Base-by-base conservation (phyloP, 2,329 filamentous ascomycete species). In the Trichocomaceae sp. region DNA sequence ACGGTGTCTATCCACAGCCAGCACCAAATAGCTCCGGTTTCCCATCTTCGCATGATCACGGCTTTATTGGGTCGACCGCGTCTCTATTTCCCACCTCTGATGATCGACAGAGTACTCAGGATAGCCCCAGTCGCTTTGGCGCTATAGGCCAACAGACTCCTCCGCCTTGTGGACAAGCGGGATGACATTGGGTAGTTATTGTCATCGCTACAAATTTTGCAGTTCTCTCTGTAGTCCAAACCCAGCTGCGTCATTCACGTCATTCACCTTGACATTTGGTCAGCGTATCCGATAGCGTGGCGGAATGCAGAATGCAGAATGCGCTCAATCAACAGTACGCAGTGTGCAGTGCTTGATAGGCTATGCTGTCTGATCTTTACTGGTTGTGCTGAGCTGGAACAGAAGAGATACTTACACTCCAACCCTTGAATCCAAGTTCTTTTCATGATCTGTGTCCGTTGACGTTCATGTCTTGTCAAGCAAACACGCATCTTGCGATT, bases 131-230 rank as follows among this genome's bases (percentile, higher is more conserved):
- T 17, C 68, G 66, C 47, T 72, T 70, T 53, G 72, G 72, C 31
- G 67, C 68, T 45, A 74, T 78, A 54, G 71, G 71, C 5, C 72
- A 75, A 54, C 72, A 75, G 55, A 78, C 74, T 31, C 76, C 77
- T 31, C 76, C 77, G 20, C 75, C 74, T 22, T 76, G 73, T 59
- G 74, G 75, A 26, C 77, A 80, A 61, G 72, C 72, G 39, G 75
- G 75, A 51, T 77, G 72, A 75, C n/a, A n/a, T n/a, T n/a, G n/a
- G n/a, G n/a, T n/a, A n/a, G n/a, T n/a, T n/a, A n/a, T n/a, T n/a
- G n/a, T n/a, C n/a, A n/a, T n/a, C n/a, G n/a, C n/a, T n/a, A n/a
- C n/a, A n/a, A n/a, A n/a, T n/a, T 17, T 19, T 17, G 5, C 4
- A 19, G 35, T 39, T 39, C 35, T 39, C 7, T 39, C 35, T 6